Conservation (phyloP, 352 stramenopile species). For the Phytophthora megakarya region DNA sequence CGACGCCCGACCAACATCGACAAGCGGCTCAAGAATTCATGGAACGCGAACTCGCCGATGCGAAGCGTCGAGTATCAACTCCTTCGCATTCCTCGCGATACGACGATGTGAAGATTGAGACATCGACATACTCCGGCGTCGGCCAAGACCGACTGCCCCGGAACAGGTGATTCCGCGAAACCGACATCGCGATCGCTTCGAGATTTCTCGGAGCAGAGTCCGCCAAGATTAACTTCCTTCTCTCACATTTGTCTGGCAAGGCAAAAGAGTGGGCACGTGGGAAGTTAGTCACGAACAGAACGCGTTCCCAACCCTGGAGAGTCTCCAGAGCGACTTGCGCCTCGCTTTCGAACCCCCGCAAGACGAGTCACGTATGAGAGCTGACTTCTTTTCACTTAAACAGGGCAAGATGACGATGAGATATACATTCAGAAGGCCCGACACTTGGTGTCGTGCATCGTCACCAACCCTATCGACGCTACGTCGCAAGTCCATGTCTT, state of each 20-base stretch:
- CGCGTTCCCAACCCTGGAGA: neutral
- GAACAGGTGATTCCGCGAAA: neutral
- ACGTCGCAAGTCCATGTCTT: too few species aligned
- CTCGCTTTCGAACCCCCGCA: neutral
- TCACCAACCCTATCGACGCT: too few species aligned
- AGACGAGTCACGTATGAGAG: too few species aligned
- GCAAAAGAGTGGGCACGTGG: neutral
- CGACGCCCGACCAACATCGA: neutral
- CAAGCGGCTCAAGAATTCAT: neutral
- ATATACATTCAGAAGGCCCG: too few species aligned
- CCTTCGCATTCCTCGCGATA: slow-evolving; percentile 1
- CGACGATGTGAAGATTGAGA: slow-evolving; percentile 9
- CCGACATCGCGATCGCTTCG: slow-evolving; percentile 1
- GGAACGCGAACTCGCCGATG: slow-evolving; percentile 8
- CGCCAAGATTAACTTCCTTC: neutral
- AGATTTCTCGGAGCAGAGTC: neutral
- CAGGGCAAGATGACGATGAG: neutral
- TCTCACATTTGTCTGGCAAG: neutral
- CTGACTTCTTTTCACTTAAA: neutral
- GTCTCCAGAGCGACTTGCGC: neutral
- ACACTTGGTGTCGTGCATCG: too few species aligned
- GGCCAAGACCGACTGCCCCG: neutral
- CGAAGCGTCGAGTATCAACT: slow-evolving; percentile 1
- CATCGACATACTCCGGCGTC: neutral
- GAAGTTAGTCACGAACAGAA: neutral